Evolutionary conservation across 805 yeast species (phyloP).

Genomic region (Candida rishiriensis): DNA sequence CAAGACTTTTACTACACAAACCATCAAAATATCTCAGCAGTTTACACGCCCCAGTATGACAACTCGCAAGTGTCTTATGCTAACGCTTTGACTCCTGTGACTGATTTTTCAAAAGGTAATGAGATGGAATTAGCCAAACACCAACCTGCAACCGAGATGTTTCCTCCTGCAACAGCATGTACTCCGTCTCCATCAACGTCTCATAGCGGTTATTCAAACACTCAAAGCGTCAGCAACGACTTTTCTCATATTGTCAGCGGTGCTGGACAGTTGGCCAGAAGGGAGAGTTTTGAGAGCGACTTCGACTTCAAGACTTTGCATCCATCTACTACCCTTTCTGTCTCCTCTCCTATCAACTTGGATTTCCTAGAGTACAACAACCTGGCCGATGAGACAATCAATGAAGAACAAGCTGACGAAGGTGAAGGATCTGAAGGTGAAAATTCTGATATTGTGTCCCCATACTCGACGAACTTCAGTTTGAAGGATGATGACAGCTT

Average conservation of each 20-base stretch:
- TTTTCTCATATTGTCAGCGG: background rate
- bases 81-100: background rate
- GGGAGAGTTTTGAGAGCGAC: constrained; percentile 21
- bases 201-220: background rate
- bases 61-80: constrained; percentile 3
- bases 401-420: constrained; percentile 3
- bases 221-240: background rate
- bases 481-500: background rate
- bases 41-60: constrained; percentile 14
- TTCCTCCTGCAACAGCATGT: constrained; percentile 30
- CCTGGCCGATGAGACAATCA: background rate
- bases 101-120: background rate
- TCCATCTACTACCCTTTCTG: constrained; percentile 1
- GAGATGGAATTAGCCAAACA: background rate
- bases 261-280: constrained; percentile 13
- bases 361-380: background rate
- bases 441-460: background rate
- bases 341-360: background rate
- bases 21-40: constrained; percentile 9
- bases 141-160: constrained; percentile 9
- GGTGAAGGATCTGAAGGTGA: constrained; percentile 3
- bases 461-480: too few relatives aligned
- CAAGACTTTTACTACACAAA: constrained; percentile 5
- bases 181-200: constrained; percentile 22
- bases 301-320: constrained; percentile 14